Evolutionary conservation across 768 basidiomycete genomes (phyloP).

Genomic region (Suillus fuscotomentosus): DNA sequence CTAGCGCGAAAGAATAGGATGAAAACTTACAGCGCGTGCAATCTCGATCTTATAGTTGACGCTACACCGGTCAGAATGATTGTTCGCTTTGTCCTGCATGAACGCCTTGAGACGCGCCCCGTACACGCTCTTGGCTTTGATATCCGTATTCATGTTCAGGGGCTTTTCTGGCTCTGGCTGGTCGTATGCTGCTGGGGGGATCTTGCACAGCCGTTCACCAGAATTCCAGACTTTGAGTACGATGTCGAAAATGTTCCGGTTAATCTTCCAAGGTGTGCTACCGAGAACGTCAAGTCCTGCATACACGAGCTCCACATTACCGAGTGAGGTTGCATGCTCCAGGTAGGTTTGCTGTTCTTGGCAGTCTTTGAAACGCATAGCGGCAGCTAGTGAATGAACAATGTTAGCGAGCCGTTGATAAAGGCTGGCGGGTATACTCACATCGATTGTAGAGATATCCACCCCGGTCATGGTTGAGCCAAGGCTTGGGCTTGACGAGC

Average conservation of each 20-base stretch:
- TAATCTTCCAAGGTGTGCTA: slow-evolving; percentile 88
- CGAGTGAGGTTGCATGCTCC: slow-evolving; percentile 64
- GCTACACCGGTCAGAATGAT: slow-evolving; percentile 89
- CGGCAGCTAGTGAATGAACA: slow-evolving; percentile 41
- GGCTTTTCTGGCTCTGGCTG: slow-evolving; percentile 58
- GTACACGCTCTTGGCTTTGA: slow-evolving; percentile 54
- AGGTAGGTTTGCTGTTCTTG: slow-evolving; percentile 82
- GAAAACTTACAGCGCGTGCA: slow-evolving; percentile 71
- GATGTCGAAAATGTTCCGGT: slow-evolving; percentile 71
- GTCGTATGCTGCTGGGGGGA: slow-evolving; percentile 74
- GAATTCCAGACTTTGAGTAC: slow-evolving; percentile 85
- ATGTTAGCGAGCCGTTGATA: slow-evolving; percentile 4
- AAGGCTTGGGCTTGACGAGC: slow-evolving; percentile 88
- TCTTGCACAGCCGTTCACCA: slow-evolving; percentile 77
- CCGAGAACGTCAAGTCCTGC: slow-evolving; percentile 90
- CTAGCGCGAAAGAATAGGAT: neutral
- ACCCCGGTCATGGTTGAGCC: slow-evolving; percentile 75
- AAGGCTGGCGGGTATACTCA: slow-evolving; percentile 32
- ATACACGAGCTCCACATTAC: slow-evolving; percentile 82
- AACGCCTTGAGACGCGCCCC: slow-evolving; percentile 54
- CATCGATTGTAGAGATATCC: slow-evolving; percentile 81
- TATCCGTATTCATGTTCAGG: slow-evolving; percentile 45
- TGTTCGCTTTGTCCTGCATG: slow-evolving; percentile 64
- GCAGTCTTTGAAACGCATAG: slow-evolving; percentile 93
- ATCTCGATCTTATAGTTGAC: slow-evolving; percentile 98